A percentile compares a stretch with the other conserved stretches of the same genome.
phyloP scores from a whole-genome alignment of 331 rosid species.

The Cucumis variabilis region DNA sequence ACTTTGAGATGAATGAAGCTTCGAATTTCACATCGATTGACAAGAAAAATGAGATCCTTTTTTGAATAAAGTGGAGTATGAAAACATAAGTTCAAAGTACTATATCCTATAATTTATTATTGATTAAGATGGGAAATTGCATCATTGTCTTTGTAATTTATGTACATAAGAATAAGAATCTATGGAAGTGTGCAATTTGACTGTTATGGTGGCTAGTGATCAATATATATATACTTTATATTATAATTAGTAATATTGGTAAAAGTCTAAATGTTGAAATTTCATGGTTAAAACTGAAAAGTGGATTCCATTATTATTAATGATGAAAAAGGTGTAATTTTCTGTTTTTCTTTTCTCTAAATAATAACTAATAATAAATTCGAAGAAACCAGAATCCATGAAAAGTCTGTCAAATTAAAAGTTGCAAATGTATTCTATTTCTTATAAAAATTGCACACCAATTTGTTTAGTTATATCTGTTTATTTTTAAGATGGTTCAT shows the following conservation, averaged over 20 bases:
- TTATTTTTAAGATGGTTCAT: too few relatives aligned
- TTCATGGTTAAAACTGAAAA: neutral
- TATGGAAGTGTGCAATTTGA: neutral
- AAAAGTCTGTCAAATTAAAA: too few relatives aligned
- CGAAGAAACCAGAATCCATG: too few relatives aligned
- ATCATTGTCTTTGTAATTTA: neutral
- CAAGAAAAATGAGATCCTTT: neutral
- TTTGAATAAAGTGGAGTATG: neutral
- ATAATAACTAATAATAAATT: neutral
- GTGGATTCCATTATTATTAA: neutral
- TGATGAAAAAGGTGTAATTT: neutral
- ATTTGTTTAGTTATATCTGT: too few relatives aligned
- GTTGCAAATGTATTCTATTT: too few relatives aligned
- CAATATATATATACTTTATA: neutral
- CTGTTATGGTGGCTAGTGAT: neutral
- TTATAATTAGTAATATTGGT: neutral
- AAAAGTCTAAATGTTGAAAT: neutral
- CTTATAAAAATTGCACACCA: too few relatives aligned
- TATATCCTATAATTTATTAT: too few relatives aligned
- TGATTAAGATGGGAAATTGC: neutral
- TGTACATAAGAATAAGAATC: neutral
- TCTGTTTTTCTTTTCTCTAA: neutral
- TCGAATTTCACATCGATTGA: neutral
- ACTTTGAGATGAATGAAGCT: neutral
- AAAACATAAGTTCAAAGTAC: neutral